Evolutionary conservation across 768 basidiomycete species (phyloP), one percentile per base, ranked within the genome.

Genomic region (Pleurotus cornucopiae): DNA sequence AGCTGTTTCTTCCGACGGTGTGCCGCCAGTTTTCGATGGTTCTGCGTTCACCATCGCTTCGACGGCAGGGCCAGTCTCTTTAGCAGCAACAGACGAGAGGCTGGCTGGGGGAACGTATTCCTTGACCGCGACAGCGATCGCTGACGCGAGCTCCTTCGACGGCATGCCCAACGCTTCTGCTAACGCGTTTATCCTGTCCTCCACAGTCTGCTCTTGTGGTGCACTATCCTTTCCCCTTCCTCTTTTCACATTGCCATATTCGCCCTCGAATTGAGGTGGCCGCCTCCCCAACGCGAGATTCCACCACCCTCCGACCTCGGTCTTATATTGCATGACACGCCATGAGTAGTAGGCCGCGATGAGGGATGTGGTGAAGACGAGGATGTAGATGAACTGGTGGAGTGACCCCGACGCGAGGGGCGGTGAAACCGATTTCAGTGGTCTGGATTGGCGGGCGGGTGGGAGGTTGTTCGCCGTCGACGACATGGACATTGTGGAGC

Each of bases 151-250:
- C 38, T 86, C 82, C 40, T 72, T 69, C 13, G 83, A 73, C 0
- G 81, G 77, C 62, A 89, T 78, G 1, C 86, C 88, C 26, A 90
- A 71, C 30, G 78, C 82, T 5, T 71, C 69, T 9, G 88, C 88
- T 9, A 90, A 73, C 12, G 76, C 80, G 49, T 81, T 78, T 54
- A 89, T 80, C 37, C 76, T 73, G 3, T 74, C 72, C 62, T 88
- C 85, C 40, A 89, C 73, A 3, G 66, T 74, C 3, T 67, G 60
- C 54, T 34, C 41, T 46, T 46, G 45, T 7, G 12, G 16, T 2
- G 41, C n/a, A 34, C 30, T 34, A 34, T 11, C 2, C 30, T 34
- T 34, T 11, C 30, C 30, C 11, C 6, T 34, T 18, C 34, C 55
- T 9, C 57, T 16, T 23, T 54, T 40, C 3, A 54, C 52, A 25